These are phyloP conservation scores for Neostapfia colusana DNA, from an alignment of 176 grass and related monocot genomes.

Conservation along the genomic window DNA sequence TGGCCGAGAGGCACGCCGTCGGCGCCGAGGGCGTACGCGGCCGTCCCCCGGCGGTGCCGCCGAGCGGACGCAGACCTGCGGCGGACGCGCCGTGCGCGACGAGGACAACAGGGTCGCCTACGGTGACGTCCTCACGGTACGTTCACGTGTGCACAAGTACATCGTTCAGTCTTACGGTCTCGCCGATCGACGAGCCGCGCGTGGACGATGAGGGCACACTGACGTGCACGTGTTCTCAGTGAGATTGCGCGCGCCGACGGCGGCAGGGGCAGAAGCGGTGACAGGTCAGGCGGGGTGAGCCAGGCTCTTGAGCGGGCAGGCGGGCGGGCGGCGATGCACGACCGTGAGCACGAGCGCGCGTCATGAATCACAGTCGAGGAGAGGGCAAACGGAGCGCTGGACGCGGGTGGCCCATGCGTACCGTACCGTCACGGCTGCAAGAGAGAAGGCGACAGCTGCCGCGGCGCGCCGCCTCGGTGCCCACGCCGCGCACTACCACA, in stretches of 20 bases:
- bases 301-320: slow-evolving; percentile 35
- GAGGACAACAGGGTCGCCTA: slow-evolving; percentile 54
- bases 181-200: no score
- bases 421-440: no score
- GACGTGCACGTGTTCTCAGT: neutral
- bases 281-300: slow-evolving; percentile 42
- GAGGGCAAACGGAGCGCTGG: neutral
- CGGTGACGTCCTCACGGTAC: slow-evolving; percentile 55
- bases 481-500: no score
- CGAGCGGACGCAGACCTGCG: slow-evolving; percentile 43
- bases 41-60: slow-evolving; percentile 48
- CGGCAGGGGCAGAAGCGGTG: slow-evolving; percentile 38
- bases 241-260: slow-evolving; percentile 49
- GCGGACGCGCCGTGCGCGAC: slow-evolving; percentile 6
- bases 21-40: neutral
- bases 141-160: neutral
- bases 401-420: neutral
- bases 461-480: no score
- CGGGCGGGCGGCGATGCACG: slow-evolving; percentile 47
- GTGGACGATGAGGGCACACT: neutral
- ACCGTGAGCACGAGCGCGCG: slow-evolving; percentile 15
- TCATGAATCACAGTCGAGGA: neutral
- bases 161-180: neutral
- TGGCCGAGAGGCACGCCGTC: slow-evolving; percentile 49
- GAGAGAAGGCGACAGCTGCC: no score